These are phyloP conservation scores for Colletotrichum sp. DNA, from an alignment of 2,329 filamentous ascomycete species.

Conservation along the genomic window DNA sequence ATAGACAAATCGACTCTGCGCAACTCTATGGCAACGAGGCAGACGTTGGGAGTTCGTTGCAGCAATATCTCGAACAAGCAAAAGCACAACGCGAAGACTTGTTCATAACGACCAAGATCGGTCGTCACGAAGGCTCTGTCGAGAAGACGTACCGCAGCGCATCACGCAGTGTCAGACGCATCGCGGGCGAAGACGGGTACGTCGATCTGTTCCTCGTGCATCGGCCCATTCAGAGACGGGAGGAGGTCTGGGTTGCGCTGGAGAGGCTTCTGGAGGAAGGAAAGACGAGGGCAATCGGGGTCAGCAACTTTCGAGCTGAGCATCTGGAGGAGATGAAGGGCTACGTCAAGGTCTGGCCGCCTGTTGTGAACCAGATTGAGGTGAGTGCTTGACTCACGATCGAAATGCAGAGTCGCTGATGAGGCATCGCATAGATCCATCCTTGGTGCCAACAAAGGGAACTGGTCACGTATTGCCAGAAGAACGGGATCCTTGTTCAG, in stretches of 20 bases:
- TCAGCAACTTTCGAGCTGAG: conserved; percentile 73
- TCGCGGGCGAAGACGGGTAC: conserved; percentile 62
- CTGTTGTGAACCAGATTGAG: conserved; percentile 78
- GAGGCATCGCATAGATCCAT: conserved; percentile 63
- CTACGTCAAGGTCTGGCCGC: conserved; percentile 71
- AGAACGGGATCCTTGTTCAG: conserved; percentile 69
- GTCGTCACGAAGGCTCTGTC: conserved; percentile 54
- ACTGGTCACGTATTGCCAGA: conserved; percentile 66
- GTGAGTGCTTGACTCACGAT: conserved; percentile 42
- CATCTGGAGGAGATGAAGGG: conserved; percentile 73
- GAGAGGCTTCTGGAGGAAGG: conserved; percentile 66
- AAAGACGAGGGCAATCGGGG: conserved; percentile 69
- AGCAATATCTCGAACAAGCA: conserved; percentile 35
- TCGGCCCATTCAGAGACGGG: conserved; percentile 61
- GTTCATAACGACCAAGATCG: conserved; percentile 76
- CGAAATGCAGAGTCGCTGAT: conserved; percentile 23
- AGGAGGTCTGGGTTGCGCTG: conserved; percentile 69
- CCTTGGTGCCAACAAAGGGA: conserved; percentile 68
- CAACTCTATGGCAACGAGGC: conserved; percentile 69
- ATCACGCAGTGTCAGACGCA: conserved; percentile 66
- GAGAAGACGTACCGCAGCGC: conserved; percentile 65
- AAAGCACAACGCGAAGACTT: conserved; percentile 52
- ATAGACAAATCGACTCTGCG: conserved; percentile 71
- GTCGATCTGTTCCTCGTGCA: conserved; percentile 77
- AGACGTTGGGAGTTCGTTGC: conserved; percentile 69